Evolutionary conservation across 495 filamentous ascomycete species (phyloP), one percentile per base, ranked within the genome.

Genomic region (Aspergillus heteromorphus): DNA sequence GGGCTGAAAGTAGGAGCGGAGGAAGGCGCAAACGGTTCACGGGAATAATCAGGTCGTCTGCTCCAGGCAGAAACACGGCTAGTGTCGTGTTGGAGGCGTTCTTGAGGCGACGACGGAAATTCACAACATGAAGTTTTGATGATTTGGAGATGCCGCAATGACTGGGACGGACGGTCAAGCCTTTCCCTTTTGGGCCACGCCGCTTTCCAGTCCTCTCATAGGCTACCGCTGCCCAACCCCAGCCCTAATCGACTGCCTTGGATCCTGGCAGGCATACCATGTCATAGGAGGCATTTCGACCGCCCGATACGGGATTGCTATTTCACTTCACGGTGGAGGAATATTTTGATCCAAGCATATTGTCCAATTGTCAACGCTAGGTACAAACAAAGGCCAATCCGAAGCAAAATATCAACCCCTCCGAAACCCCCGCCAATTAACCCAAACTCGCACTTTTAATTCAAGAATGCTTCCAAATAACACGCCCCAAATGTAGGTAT

Each of bases 1-100:
- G 11, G 29, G 17, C 20, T 36, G 11, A 43, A 48, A 40, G 45
- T 18, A 45, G 29, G 53, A 56, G 45, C 34, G 21, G 38, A 40
- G 7, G 43, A 51, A 19, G 34, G 56, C 49, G 55, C 40, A 27
- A 56, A 31, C 27, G n/a, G 43, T 29, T 17, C 13, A 52, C 48
- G 48, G 36, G 51, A 52, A 27, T 27, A 27, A 59, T 31, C 38
- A 36, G 58, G 49, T 36, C 42, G 50, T 73, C 73, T 75, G 73
- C 73, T 67, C 73, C 73, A 74, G 72, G 73, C 73, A 77, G 72
- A 70, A 60, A 49, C 42, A 58, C 45, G 49, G 58, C 29, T 19
- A 51, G 45, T 34, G 56, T 50, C 47, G 40, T 58, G 56, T 45
- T 20, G 29, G 38, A 27, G 25, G 42, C 40, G 41, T 19, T 54